Percentiles rank a stretch among this genome's conserved stretches.
phyloP scores from a whole-genome alignment of 148 eudicot genomes.

The Tetragonia tetragonoides region DNA sequence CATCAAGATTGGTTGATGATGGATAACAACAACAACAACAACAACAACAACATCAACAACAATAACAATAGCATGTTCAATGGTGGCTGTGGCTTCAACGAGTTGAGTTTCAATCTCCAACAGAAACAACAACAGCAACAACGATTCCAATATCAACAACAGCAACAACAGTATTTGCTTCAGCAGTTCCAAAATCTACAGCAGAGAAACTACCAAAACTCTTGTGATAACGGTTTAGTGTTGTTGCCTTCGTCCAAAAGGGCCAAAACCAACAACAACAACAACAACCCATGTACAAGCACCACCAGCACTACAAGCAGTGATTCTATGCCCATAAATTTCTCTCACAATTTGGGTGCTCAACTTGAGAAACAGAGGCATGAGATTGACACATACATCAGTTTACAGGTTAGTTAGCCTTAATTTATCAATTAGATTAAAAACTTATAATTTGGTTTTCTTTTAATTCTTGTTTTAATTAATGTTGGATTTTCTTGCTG shows the following conservation, averaged over 20 bases:
- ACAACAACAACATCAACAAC: conserved; percentile 21
- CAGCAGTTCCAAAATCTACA: conserved; percentile 18
- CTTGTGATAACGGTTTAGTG: conserved; percentile 13
- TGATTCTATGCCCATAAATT: conserved; percentile 19
- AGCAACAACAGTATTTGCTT: conserved; percentile 24
- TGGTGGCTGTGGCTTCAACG: conserved; percentile 31
- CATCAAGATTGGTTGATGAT: conserved; percentile 28
- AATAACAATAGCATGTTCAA: background rate
- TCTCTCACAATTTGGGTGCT: conserved; percentile 26
- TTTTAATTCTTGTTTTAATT: conserved; percentile 14
- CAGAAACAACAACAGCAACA: conserved; percentile 29
- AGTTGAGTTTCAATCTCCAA: conserved; percentile 24
- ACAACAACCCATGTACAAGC: conserved; percentile 14
- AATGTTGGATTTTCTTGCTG: background rate
- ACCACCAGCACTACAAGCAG: conserved; percentile 23
- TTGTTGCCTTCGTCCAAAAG: conserved; percentile 19
- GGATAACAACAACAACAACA: conserved; percentile 4
- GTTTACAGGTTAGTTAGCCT: conserved; percentile 47
- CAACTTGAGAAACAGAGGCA: conserved; percentile 48
- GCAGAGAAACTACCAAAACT: conserved; percentile 4
- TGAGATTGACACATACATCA: conserved; percentile 53
- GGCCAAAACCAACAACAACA: background rate
- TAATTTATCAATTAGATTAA: background rate
- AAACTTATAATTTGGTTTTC: background rate
- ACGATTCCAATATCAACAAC: conserved; percentile 12